Evolutionary conservation across 2,329 filamentous ascomycete genomes (phyloP).

Genomic region (Epichloe sibirici): DNA sequence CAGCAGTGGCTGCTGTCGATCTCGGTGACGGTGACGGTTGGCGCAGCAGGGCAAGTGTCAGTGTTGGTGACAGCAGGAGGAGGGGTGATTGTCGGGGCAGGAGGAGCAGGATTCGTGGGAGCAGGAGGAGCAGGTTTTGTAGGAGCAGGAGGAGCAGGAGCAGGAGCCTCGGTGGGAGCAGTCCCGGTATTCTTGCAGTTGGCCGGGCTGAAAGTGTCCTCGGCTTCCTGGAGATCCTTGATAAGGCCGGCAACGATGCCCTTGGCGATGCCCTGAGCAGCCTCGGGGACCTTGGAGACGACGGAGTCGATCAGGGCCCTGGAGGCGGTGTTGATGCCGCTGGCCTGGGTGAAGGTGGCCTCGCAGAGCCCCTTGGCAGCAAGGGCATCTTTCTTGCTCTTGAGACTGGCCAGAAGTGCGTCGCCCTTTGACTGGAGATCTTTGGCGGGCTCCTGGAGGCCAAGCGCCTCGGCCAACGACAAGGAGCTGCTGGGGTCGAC

Average conservation of each 20-base stretch:
- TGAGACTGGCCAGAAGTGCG: not conserved
- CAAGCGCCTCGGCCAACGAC: not conserved
- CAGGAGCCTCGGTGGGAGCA: not conserved
- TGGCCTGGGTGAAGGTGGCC: not conserved
- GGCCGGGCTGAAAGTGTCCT: not conserved
- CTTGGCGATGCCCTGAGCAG: constrained; percentile 1
- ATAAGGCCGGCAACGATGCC: not conserved
- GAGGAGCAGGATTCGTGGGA: too few relatives aligned
- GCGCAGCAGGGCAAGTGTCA: constrained; percentile 1
- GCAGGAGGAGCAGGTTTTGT: too few relatives aligned
- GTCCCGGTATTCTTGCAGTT: not conserved
- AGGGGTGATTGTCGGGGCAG: not conserved
- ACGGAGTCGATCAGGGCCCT: not conserved
- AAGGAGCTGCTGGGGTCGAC: not conserved
- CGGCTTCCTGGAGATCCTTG: not conserved
- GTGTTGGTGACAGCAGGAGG: not conserved
- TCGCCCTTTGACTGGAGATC: not conserved
- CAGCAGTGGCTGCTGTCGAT: not conserved
- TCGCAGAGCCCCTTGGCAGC: not conserved
- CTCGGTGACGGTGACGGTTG: constrained; percentile 1
- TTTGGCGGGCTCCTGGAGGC: not conserved
- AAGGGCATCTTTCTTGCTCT: not conserved
- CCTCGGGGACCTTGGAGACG: not conserved
- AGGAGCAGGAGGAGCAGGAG: not conserved
- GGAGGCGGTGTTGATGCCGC: not conserved